Evolutionary conservation across 2,329 filamentous ascomycete species (phyloP), one percentile per base, ranked within the genome.

Genomic region (Blastomyces silverae): DNA sequence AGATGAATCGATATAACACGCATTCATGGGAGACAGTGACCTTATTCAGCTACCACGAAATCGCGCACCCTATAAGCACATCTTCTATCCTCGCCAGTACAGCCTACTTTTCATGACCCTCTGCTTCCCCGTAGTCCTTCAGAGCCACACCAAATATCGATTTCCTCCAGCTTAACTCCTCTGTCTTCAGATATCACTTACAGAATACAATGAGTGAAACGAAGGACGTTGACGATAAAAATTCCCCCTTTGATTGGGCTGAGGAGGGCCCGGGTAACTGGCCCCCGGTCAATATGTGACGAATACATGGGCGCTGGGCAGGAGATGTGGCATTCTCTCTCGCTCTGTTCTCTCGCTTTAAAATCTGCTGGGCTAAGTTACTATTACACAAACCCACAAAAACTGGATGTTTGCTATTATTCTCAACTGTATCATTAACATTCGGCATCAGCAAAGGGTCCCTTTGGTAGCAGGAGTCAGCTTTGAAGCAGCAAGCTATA

Each of bases 221-320:
- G 31, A 65, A 84, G 84, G 2, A 84, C 71, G 0, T 81, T 82
- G 61, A 83, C 79, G 39, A 85, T 80, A 68, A 85, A 85, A 10
- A 75, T 77, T 1, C 79, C 79, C 0, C 79, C 76, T 42, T 78
- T 78, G 67, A 83, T 85, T 0, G 80, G 82, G 53, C 77, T 77
- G 62, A 85, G 67, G 62, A 79, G 82, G 2, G 81, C 82, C 5
- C 34, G 79, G 80, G 72, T 84, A 85, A 10, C 34, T 10, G 8
- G 8, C 15, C 83, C 83, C 83, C 67, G 83, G 81, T 55, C 81
- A 78, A 60, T 83, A 79, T 1, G 83, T 76, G 3, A 85, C 75
- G 64, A 80, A 79, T 22, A 82, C 71, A 61, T 83, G 83, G 39
- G 79, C 75, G 42, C 71, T 69, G 2, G 84, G 73, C 34, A 37